A percentile compares a stretch with the other conserved stretches of the same genome.
These are phyloP conservation scores for Boletales sp. DNA, from an alignment of 768 basidiomycete genomes.

Conservation along the genomic window DNA sequence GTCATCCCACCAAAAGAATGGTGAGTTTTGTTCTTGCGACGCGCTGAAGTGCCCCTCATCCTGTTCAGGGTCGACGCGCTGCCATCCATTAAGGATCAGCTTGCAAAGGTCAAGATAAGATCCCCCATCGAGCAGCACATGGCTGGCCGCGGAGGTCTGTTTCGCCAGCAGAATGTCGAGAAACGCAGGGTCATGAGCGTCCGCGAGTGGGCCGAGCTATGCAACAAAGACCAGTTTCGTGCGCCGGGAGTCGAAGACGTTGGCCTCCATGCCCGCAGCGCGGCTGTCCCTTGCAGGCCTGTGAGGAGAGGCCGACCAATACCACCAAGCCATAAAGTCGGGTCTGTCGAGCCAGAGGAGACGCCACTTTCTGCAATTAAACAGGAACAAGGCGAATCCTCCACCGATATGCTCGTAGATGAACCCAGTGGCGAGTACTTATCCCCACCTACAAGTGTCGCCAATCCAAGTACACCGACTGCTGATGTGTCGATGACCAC, in stretches of 20 bases:
- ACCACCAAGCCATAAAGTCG: conserved; percentile 34
- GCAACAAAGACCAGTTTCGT: conserved; percentile 64
- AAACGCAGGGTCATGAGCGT: conserved; percentile 81
- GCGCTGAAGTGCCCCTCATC: conserved; percentile 13
- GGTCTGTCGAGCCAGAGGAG: conserved; percentile 43
- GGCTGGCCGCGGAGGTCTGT: conserved; percentile 81
- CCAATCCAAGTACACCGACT: conserved; percentile 18
- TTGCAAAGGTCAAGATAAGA: conserved; percentile 74
- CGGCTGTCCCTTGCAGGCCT: conserved; percentile 32
- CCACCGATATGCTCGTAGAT: background rate
- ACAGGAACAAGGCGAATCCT: conserved; percentile 37
- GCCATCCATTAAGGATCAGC: conserved; percentile 67
- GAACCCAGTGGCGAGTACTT: conserved; percentile 8
- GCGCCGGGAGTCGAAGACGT: conserved; percentile 72
- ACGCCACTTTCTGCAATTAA: conserved; percentile 33
- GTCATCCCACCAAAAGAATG: conserved; percentile 94
- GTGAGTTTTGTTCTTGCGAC: conserved; percentile 43
- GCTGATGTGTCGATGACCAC: conserved; percentile 2
- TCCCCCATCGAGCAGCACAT: conserved; percentile 93
- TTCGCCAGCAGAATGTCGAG: conserved; percentile 88
- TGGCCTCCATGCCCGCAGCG: conserved; percentile 47
- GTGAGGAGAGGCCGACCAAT: conserved; percentile 44
- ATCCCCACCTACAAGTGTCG: conserved; percentile 29
- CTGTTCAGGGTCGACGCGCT: conserved; percentile 61
- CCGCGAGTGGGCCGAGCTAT: conserved; percentile 83